Evolutionary conservation across 306 rosid species (phyloP).

Genomic region (Potentilla sterilis): DNA sequence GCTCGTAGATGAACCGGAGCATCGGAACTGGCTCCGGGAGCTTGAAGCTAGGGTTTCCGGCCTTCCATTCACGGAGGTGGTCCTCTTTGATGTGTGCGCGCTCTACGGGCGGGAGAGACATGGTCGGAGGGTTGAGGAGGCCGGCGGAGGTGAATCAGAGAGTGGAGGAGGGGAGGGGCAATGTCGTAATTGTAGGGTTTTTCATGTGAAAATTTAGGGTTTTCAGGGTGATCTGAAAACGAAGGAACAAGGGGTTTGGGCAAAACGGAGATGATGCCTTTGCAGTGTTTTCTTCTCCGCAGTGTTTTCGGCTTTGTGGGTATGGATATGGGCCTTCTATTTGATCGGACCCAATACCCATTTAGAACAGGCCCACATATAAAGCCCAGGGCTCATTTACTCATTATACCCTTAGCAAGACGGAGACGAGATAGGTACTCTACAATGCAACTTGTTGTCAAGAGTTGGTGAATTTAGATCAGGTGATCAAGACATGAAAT

Average conservation of each 20-base stretch:
- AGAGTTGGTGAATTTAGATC: too few species aligned
- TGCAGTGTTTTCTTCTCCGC: neutral
- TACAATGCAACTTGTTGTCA: too few species aligned
- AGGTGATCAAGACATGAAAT: too few species aligned
- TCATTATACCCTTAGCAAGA: too few species aligned
- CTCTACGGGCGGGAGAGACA: slow-evolving; percentile 77
- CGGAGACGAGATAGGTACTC: too few species aligned
- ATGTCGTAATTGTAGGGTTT: slow-evolving; percentile 6
- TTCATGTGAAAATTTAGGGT: slow-evolving; percentile 25
- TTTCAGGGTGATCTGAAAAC: slow-evolving; percentile 2
- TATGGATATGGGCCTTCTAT: neutral
- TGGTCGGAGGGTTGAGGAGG: slow-evolving; percentile 26
- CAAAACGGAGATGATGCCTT: neutral
- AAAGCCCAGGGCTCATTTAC: neutral
- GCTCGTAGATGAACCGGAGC: slow-evolving; percentile 95
- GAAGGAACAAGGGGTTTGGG: neutral
- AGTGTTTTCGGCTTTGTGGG: too few species aligned
- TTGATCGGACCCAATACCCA: neutral
- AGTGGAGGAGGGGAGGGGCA: slow-evolving; percentile 33
- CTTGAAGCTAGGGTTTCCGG: slow-evolving; percentile 58
- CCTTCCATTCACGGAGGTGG: slow-evolving; percentile 83
- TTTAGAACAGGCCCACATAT: neutral
- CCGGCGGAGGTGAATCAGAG: slow-evolving; percentile 16
- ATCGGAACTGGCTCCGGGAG: slow-evolving; percentile 61
- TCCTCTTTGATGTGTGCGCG: slow-evolving; percentile 61